Conservation (phyloP, 306 rosid species). For the Argentina anserina region DNA sequence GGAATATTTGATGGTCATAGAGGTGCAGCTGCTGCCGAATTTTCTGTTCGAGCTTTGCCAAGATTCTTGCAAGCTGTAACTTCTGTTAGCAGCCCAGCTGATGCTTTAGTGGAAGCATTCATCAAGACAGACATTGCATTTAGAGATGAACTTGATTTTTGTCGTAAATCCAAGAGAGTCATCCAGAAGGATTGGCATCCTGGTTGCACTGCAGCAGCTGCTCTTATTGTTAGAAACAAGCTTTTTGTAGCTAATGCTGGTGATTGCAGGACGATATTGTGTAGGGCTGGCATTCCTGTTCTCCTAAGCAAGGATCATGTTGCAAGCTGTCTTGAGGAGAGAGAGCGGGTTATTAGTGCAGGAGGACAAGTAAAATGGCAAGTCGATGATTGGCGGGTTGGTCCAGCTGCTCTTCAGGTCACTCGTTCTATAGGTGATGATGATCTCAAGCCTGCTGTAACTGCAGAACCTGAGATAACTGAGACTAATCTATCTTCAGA, state of each 20-base stretch:
- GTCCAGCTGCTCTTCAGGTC: slow-evolving; percentile 95
- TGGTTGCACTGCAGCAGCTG: slow-evolving; percentile 80
- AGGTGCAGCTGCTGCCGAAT: slow-evolving; percentile 96
- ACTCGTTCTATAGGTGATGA: slow-evolving; percentile 95
- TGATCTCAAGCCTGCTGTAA: slow-evolving; percentile 91
- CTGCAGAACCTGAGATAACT: slow-evolving; percentile 90
- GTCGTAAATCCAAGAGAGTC: slow-evolving; percentile 63
- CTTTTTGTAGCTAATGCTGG: slow-evolving; percentile 86
- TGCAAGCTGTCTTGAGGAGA: slow-evolving; percentile 82
- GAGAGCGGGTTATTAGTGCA: slow-evolving; percentile 66
- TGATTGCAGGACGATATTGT: slow-evolving; percentile 83
- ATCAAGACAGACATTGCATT: slow-evolving; percentile 73
- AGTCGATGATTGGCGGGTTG: slow-evolving; percentile 93
- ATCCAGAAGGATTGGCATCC: slow-evolving; percentile 85
- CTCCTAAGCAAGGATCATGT: slow-evolving; percentile 88
- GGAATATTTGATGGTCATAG: slow-evolving; percentile 95
- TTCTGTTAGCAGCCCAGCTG: slow-evolving; percentile 56
- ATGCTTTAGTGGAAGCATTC: slow-evolving; percentile 68
- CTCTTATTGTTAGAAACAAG: slow-evolving; percentile 66
- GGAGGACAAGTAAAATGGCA: slow-evolving; percentile 90
- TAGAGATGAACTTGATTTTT: slow-evolving; percentile 61
- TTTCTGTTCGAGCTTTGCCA: slow-evolving; percentile 74
- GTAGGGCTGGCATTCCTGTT: slow-evolving; percentile 70
- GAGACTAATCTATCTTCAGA: slow-evolving; percentile 55
- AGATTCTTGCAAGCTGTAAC: slow-evolving; percentile 53